Evolutionary conservation across 2,329 filamentous ascomycete species (phyloP).

Genomic region (Pseudomassariella vexata): DNA sequence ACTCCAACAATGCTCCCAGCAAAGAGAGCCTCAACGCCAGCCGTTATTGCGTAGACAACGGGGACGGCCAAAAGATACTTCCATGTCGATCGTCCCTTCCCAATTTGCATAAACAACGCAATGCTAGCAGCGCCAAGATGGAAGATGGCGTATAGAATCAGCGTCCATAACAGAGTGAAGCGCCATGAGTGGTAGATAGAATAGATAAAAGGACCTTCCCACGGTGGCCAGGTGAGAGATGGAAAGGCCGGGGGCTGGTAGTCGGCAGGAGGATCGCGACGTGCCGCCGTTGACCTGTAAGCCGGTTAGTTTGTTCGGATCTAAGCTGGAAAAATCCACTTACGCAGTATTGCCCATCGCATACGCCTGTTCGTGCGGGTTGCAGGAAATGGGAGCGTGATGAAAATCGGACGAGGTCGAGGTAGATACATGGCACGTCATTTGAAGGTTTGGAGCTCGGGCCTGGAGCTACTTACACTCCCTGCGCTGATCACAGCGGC

Average conservation of each 20-base stretch:
- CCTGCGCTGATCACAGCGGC: too few species aligned
- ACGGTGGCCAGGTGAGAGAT: conserved; percentile 70
- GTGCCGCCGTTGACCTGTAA: too few species aligned
- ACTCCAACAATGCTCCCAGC: conserved; percentile 77
- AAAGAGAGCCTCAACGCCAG: conserved; percentile 69
- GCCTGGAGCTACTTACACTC: too few species aligned
- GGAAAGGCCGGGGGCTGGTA: conserved; percentile 73
- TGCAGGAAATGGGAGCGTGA: too few species aligned
- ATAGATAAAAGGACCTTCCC: conserved; percentile 59
- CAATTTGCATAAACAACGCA: conserved; percentile 66
- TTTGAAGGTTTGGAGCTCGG: too few species aligned
- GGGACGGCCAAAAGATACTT: conserved; percentile 67
- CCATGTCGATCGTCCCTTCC: conserved; percentile 47
- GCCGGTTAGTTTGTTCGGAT: too few species aligned
- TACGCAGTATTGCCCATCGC: too few species aligned
- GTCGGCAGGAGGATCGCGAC: conserved; percentile 35
- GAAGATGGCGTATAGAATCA: conserved; percentile 70
- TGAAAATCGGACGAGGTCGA: too few species aligned
- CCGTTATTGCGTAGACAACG: conserved; percentile 63
- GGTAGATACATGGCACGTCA: too few species aligned
- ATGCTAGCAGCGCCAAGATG: conserved; percentile 68
- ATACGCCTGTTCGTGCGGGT: too few species aligned
- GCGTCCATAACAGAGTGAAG: conserved; percentile 82
- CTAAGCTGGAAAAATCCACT: too few species aligned
- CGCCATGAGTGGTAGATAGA: conserved; percentile 74